Conservation (phyloP, 805 yeast species). For the Hanseniaspora hatyaiensis region DNA sequence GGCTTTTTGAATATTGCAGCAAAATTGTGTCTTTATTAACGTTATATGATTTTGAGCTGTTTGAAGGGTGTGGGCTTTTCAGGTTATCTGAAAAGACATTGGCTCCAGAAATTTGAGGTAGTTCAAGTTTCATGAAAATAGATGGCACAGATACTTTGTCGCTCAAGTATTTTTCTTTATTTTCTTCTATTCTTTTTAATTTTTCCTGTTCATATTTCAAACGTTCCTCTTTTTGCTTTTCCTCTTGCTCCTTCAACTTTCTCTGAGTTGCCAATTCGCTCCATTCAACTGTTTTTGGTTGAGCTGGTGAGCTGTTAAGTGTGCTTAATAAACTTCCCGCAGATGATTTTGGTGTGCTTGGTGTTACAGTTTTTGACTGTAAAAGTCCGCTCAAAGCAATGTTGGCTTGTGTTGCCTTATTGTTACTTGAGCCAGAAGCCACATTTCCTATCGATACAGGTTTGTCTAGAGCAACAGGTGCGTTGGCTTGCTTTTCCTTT, state of each 20-base stretch:
- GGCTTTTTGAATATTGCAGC: no score
- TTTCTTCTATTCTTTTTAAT: neutral
- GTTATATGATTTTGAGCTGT: no score
- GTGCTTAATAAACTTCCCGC: neutral
- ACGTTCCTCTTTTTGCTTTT: neutral
- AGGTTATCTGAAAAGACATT: no score
- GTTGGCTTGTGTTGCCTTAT: neutral
- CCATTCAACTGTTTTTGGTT: slow-evolving; percentile 10
- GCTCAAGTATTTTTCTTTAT: neutral
- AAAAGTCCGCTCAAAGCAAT: neutral
- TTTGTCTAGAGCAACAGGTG: slow-evolving; percentile 3
- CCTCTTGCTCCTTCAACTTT: slow-evolving; percentile 9
- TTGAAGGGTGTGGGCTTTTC: no score
- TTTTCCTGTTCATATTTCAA: slow-evolving; percentile 1
- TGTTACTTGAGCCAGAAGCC: slow-evolving; percentile 4
- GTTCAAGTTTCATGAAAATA: neutral
- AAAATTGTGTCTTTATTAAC: neutral
- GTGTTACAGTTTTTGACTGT: slow-evolving; percentile 3
- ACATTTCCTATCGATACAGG: no score
- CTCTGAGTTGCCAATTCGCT: slow-evolving; percentile 10
- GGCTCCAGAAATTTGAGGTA: neutral
- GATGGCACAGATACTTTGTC: neutral
- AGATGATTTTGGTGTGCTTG: neutral
- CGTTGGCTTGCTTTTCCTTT: no score
- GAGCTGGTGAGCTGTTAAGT: neutral